These are phyloP conservation scores for Thermomyces lanuginosus DNA, from an alignment of 2,329 filamentous ascomycete species.

Conservation along the genomic window DNA sequence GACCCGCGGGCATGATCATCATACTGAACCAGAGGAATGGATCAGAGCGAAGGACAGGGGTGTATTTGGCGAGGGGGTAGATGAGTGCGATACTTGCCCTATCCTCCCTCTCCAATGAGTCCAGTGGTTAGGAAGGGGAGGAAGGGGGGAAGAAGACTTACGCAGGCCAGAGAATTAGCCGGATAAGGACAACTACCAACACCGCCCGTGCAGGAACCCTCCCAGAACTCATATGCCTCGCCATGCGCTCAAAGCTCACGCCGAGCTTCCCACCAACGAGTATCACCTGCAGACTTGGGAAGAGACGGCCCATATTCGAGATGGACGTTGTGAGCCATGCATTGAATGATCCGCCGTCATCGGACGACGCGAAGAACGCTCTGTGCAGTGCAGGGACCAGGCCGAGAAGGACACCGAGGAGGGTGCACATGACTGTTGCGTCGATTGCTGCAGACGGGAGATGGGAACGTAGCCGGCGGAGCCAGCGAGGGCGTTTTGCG, in stretches of 20 bases:
- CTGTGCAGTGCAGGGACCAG: conserved; percentile 42
- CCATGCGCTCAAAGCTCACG: conserved; percentile 34
- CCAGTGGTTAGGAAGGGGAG: background rate
- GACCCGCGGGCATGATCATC: conserved; percentile 44
- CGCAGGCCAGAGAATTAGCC: conserved; percentile 47
- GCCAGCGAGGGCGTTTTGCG: conserved; percentile 8
- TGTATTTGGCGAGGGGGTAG: conserved; percentile 39
- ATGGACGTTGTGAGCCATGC: conserved; percentile 49
- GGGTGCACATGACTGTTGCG: conserved; percentile 44
- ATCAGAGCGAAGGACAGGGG: conserved; percentile 36
- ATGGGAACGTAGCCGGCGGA: conserved; percentile 26
- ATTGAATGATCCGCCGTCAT: conserved; percentile 47
- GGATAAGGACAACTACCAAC: conserved; percentile 36
- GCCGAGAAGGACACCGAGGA: conserved; percentile 43
- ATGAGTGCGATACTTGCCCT: conserved; percentile 38
- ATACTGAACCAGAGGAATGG: conserved; percentile 50
- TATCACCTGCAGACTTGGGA: conserved; percentile 48
- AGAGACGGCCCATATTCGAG: conserved; percentile 46
- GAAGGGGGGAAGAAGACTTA: conserved; percentile 9
- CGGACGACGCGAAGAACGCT: conserved; percentile 43
- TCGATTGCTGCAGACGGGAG: conserved; percentile 44
- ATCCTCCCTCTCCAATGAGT: background rate
- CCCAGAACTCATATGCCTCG: conserved; percentile 16
- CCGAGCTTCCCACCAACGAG: conserved; percentile 51
- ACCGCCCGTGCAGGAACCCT: conserved; percentile 29